Percentiles rank a stretch among this genome's conserved stretches.
Evolutionary conservation across 1,139 yeast species (phyloP).

Genomic region (Fermentozyma sake): DNA sequence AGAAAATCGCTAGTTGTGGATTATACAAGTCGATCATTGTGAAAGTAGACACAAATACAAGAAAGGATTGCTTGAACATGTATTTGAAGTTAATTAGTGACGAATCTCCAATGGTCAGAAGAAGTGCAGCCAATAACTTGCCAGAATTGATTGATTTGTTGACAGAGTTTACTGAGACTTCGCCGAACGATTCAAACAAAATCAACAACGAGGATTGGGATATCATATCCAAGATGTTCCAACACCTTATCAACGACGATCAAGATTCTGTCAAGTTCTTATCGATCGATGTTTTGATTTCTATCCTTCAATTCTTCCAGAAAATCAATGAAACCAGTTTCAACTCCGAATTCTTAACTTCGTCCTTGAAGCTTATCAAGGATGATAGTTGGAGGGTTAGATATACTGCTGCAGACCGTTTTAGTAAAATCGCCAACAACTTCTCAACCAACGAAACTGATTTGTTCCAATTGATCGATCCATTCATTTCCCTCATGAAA

Average conservation of each 20-base stretch:
- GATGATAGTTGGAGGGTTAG: slow-evolving; percentile 99
- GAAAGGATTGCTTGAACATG: slow-evolving; percentile 60
- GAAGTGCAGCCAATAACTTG: slow-evolving; percentile 85
- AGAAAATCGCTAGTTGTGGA: slow-evolving; percentile 90
- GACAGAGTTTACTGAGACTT: slow-evolving; percentile 32
- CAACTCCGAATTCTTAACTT: slow-evolving; percentile 54
- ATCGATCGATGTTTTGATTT: slow-evolving; percentile 79
- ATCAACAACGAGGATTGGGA: slow-evolving; percentile 60
- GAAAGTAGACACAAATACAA: slow-evolving; percentile 50
- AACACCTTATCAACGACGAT: slow-evolving; percentile 72
- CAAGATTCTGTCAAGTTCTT: slow-evolving; percentile 95
- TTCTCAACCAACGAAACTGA: slow-evolving; percentile 54
- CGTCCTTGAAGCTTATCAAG: slow-evolving; percentile 60
- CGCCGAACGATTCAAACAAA: slow-evolving; percentile 19
- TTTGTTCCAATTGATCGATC: slow-evolving; percentile 55
- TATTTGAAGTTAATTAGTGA: slow-evolving; percentile 75
- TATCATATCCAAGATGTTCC: slow-evolving; percentile 75
- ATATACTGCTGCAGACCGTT: slow-evolving; percentile 94
- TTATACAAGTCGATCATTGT: slow-evolving; percentile 69
- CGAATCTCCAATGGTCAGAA: slow-evolving; percentile 97
- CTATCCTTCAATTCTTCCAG: slow-evolving; percentile 64
- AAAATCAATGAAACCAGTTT: slow-evolving; percentile 53
- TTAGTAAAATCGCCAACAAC: slow-evolving; percentile 66
- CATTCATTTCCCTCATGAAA: slow-evolving; percentile 72
- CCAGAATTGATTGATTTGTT: slow-evolving; percentile 65